These are phyloP conservation scores for Trichosporon coremiiforme DNA, from an alignment of 1,284 basidiomycete species.

Conservation along the genomic window DNA sequence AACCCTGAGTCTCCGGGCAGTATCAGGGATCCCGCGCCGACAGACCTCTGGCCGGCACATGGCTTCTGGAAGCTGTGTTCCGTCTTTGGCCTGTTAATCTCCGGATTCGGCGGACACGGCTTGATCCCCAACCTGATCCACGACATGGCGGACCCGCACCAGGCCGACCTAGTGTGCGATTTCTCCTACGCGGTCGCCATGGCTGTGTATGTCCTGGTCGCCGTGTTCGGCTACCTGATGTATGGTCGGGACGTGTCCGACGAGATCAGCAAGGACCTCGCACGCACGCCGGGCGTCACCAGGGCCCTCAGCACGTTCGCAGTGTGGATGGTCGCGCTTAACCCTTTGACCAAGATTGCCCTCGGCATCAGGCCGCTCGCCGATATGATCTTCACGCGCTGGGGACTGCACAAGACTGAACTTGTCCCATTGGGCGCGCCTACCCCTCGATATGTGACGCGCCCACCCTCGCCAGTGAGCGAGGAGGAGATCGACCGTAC, in stretches of 20 bases:
- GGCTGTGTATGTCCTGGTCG: constrained; percentile 74
- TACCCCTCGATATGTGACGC: constrained; percentile 41
- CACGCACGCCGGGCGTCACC: constrained; percentile 75
- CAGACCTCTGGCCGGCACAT: constrained; percentile 65
- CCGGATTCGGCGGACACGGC: constrained; percentile 62
- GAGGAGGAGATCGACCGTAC: neutral
- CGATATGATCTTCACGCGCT: constrained; percentile 45
- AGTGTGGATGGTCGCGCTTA: constrained; percentile 72
- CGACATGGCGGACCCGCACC: constrained; percentile 83
- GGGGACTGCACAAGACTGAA: constrained; percentile 47
- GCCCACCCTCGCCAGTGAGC: constrained; percentile 30
- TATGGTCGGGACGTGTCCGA: constrained; percentile 81
- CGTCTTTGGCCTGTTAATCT: constrained; percentile 87
- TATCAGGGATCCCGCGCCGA: constrained; percentile 73
- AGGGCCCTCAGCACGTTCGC: constrained; percentile 70
- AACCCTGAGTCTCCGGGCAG: constrained; percentile 71
- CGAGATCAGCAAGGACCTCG: constrained; percentile 83
- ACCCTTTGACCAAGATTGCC: constrained; percentile 72
- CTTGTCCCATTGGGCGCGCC: constrained; percentile 41
- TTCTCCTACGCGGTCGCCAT: constrained; percentile 68
- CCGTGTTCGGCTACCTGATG: constrained; percentile 86
- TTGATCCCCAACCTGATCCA: constrained; percentile 64
- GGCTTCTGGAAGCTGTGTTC: constrained; percentile 68
- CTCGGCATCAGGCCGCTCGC: constrained; percentile 71
- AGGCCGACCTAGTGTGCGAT: constrained; percentile 62